Base-by-base conservation (phyloP, 192 early-diverging fungal genomes). In the Linnemannia elongata region DNA sequence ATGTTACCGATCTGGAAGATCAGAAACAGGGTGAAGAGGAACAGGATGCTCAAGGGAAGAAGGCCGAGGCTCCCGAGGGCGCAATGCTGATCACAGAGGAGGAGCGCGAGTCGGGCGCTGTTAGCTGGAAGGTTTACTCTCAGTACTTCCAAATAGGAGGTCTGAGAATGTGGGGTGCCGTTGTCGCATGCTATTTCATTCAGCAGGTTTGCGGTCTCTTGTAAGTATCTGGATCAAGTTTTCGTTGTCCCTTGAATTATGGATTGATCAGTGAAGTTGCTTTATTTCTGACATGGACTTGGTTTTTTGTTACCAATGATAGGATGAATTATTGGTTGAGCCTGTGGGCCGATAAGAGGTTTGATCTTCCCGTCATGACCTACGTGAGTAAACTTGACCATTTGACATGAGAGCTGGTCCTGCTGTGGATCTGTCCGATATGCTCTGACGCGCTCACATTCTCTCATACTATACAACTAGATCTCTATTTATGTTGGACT, bases 241-340 rank as follows among this genome's bases (percentile, higher is more conserved):
- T 38, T 10, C 20, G 63, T 41, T 39, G 8, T 63, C 42, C 8
- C 42, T n/a, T 27, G 38, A 38, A 38, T 38, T 38, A 38, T 38
- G 38, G 38, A 1, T 30, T 0, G 22, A 10, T 33, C 24, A 8
- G 33, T 63, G 57, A 27, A 38, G 38, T 38, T 3, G 38, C 38
- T 3, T 38, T 4, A 4, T 38, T 38, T 1, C 4, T 38, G 38
- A 38, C 38, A 38, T 38, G 38, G 6, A 27, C n/a, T 0, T 30
- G n/a, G 1, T 55, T 7, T 63, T 2, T 27, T 63, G 69, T 6
- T 36, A 38, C 24, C 24, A 41, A 18, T 38, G 24, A 41, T 68
- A 79, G 82, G 54, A 70, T 76, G 70, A 80, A 85, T 17, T 74
- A 77, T 13, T 85, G 83, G 83, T 45, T 85, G 12, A 80, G 76